Evolutionary conservation across 2,329 filamentous ascomycete species (phyloP).

Genomic region (Phaeosphaeria sp.): DNA sequence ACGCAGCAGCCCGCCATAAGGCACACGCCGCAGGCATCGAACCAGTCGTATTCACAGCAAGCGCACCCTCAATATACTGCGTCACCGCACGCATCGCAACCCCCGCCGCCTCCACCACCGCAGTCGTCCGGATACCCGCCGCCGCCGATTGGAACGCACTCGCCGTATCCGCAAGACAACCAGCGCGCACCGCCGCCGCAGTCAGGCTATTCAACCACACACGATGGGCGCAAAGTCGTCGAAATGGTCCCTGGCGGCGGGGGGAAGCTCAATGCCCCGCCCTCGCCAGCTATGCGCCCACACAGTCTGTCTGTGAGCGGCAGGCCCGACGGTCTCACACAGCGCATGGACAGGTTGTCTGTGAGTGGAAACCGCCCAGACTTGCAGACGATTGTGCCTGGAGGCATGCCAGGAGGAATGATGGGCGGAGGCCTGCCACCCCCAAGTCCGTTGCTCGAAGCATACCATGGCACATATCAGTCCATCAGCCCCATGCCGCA

Average conservation of each 20-base stretch:
- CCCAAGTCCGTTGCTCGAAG: constrained; percentile 84
- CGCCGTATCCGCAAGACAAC: constrained; percentile 30
- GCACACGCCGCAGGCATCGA: constrained; percentile 34
- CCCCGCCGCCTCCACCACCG: constrained; percentile 17
- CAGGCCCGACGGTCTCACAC: constrained; percentile 44
- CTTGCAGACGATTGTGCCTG: constrained; percentile 45
- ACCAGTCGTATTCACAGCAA: constrained; percentile 22
- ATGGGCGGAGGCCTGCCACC: constrained; percentile 61
- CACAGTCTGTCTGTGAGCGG: constrained; percentile 38
- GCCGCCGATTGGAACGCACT: constrained; percentile 40
- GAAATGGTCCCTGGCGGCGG: constrained; percentile 51
- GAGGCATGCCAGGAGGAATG: constrained; percentile 33
- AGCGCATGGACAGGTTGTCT: constrained; percentile 55
- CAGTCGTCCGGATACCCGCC: constrained; percentile 38
- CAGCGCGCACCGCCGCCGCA: constrained; percentile 26
- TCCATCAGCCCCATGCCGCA: constrained; percentile 94
- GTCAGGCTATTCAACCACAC: constrained; percentile 13
- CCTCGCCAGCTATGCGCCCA: constrained; percentile 41
- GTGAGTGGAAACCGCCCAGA: constrained; percentile 55
- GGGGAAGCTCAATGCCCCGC: constrained; percentile 35
- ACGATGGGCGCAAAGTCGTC: constrained; percentile 46
- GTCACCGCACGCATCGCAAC: constrained; percentile 26
- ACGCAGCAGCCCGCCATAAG: constrained; percentile 31
- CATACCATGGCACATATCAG: constrained; percentile 93
- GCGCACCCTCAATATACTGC: constrained; percentile 22